phyloP scores from a whole-genome alignment of 1,284 basidiomycete genomes.

The Peniophora sp. region DNA sequence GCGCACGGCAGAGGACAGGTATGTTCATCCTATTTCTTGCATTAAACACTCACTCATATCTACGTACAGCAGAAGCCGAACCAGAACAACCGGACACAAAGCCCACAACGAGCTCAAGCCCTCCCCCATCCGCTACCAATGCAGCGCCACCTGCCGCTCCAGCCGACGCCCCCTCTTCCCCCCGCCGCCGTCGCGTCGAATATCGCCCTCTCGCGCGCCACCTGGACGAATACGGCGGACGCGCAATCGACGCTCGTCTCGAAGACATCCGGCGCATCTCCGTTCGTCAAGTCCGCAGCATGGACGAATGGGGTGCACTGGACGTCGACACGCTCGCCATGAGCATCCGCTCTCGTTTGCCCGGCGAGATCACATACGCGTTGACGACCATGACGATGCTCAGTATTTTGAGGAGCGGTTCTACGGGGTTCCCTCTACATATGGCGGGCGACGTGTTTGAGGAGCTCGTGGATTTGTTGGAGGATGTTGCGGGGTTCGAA shows the following conservation, averaged over 20 bases:
- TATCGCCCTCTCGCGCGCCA: slow-evolving; percentile 81
- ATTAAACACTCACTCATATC: slow-evolving; percentile 8
- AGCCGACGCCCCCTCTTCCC: slow-evolving; percentile 12
- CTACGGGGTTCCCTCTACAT: slow-evolving; percentile 65
- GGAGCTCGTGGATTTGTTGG: slow-evolving; percentile 82
- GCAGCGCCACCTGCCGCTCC: background rate
- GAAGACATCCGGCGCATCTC: slow-evolving; percentile 44
- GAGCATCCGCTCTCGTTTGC: slow-evolving; percentile 82
- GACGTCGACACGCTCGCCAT: slow-evolving; percentile 88
- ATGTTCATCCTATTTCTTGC: slow-evolving; percentile 12
- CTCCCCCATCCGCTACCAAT: background rate
- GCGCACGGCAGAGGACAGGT: slow-evolving; percentile 66
- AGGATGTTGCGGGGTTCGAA: slow-evolving; percentile 68
- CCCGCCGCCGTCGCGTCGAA: slow-evolving; percentile 69
- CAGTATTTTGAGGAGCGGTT: slow-evolving; percentile 59
- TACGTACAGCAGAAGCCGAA: slow-evolving; percentile 17
- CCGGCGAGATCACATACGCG: slow-evolving; percentile 83
- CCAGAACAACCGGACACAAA: background rate
- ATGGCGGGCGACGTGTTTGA: slow-evolving; percentile 80
- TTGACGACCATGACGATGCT: slow-evolving; percentile 86
- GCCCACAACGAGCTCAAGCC: background rate
- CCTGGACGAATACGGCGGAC: slow-evolving; percentile 76
- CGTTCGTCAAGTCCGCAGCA: slow-evolving; percentile 54
- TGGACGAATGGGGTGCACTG: slow-evolving; percentile 78
- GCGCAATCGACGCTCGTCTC: slow-evolving; percentile 71